Evolutionary conservation across 441 rosid genomes (phyloP).

Genomic region (Brassica hybrid): DNA sequence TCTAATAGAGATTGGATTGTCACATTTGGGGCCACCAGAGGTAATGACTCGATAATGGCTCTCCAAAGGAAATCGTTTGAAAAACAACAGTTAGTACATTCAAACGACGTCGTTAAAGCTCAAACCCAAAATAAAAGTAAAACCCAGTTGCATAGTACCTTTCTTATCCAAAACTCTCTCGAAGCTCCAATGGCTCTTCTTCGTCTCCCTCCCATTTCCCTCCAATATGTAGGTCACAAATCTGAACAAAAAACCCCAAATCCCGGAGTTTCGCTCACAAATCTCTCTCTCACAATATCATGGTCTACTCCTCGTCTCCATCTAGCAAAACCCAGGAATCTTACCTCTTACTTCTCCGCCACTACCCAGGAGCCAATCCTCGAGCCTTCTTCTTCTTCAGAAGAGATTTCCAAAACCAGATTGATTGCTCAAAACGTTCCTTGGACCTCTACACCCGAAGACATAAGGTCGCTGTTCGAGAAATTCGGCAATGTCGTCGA

Average conservation of each 20-base stretch:
- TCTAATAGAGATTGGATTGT: not conserved
- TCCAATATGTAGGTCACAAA: conserved; percentile 39
- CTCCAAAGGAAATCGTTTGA: too few relatives aligned
- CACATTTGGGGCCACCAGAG: not conserved
- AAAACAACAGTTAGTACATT: too few relatives aligned
- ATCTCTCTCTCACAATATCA: too few relatives aligned
- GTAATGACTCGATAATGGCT: too few relatives aligned
- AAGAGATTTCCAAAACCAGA: conserved; percentile 59
- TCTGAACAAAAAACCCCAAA: conserved; percentile 22
- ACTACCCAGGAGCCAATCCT: conserved; percentile 49
- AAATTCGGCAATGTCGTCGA: conserved; percentile 71
- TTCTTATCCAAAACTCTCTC: conserved; percentile 37
- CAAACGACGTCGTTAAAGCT: conserved; percentile 23
- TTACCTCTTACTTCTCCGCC: conserved; percentile 45
- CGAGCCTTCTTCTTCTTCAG: conserved; percentile 36
- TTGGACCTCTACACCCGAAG: conserved; percentile 74
- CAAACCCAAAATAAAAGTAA: not conserved
- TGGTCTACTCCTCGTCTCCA: conserved; percentile 30
- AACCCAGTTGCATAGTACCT: not conserved
- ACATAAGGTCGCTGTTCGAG: conserved; percentile 78
- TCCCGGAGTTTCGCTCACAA: not conserved
- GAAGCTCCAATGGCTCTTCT: conserved; percentile 53
- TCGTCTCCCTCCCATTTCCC: conserved; percentile 48
- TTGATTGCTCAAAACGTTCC: conserved; percentile 79
- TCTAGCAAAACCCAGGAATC: conserved; percentile 37